These are phyloP conservation scores for Hansenula lynferdii DNA, from an alignment of 1,139 yeast species.

Conservation along the genomic window DNA sequence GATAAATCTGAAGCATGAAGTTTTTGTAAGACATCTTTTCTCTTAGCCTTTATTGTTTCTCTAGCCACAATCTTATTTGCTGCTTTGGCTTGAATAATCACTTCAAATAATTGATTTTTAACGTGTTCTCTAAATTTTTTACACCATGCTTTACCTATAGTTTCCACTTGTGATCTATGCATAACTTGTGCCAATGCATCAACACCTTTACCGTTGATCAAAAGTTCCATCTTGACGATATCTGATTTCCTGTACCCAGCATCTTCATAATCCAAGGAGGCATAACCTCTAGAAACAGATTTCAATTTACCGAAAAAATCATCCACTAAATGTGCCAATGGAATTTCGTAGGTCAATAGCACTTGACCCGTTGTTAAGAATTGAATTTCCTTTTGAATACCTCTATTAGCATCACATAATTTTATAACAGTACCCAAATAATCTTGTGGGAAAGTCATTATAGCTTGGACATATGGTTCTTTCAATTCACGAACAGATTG, in stretches of 20 bases:
- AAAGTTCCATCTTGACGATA: slow-evolving; percentile 79
- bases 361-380: slow-evolving; percentile 82
- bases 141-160: slow-evolving; percentile 78
- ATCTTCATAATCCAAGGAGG: slow-evolving; percentile 92
- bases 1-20: slow-evolving; percentile 93
- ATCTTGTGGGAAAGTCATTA: slow-evolving; percentile 89
- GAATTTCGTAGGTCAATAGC: slow-evolving; percentile 70
- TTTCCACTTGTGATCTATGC: slow-evolving; percentile 74
- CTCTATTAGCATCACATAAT: slow-evolving; percentile 80
- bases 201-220: slow-evolving; percentile 85
- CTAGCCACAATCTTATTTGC: slow-evolving; percentile 80
- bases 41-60: slow-evolving; percentile 87
- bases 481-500: slow-evolving; percentile 53
- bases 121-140: slow-evolving; percentile 74
- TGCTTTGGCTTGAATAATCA: slow-evolving; percentile 89
- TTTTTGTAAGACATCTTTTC: slow-evolving; percentile 89
- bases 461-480: slow-evolving; percentile 90
- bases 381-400: slow-evolving; percentile 73
- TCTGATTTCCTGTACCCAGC: slow-evolving; percentile 79
- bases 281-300: slow-evolving; percentile 88
- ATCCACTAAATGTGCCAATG: slow-evolving; percentile 86
- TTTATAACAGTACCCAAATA: slow-evolving; percentile 84
- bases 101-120: slow-evolving; percentile 82
- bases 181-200: slow-evolving; percentile 92
- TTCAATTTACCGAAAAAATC: slow-evolving; percentile 93